phyloP scores from a whole-genome alignment of 768 basidiomycete species.

The Suillus brevipes region DNA sequence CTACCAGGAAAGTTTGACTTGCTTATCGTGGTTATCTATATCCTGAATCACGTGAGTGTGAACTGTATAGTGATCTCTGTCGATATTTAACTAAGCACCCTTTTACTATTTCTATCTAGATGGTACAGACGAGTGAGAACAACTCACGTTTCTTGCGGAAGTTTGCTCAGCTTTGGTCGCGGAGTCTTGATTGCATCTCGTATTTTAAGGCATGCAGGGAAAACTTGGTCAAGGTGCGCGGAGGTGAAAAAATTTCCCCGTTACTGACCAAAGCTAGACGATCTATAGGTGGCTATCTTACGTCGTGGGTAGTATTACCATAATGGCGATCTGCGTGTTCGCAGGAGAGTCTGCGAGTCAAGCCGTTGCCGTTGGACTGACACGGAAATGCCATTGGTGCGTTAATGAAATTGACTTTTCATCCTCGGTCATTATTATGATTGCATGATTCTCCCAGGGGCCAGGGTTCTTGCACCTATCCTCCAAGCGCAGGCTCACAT shows the following conservation, averaged over 20 bases:
- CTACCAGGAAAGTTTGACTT: slow-evolving; percentile 2
- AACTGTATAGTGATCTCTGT: not conserved
- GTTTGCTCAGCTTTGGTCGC: slow-evolving; percentile 50
- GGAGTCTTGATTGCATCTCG: slow-evolving; percentile 29
- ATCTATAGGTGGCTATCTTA: slow-evolving; percentile 17
- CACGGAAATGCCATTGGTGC: slow-evolving; percentile 78
- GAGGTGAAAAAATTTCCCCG: slow-evolving; percentile 27
- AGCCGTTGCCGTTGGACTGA: slow-evolving; percentile 61
- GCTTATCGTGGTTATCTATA: slow-evolving; percentile 10
- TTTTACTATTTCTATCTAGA: slow-evolving; percentile 18
- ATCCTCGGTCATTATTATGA: not conserved
- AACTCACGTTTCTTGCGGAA: slow-evolving; percentile 44
- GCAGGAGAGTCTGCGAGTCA: slow-evolving; percentile 80
- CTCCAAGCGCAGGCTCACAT: not conserved
- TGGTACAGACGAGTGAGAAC: slow-evolving; percentile 42
- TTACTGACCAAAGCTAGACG: not conserved
- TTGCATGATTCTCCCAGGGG: not conserved
- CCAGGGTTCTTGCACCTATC: too few relatives aligned
- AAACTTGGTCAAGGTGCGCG: slow-evolving; percentile 37
- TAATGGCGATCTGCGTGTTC: slow-evolving; percentile 13
- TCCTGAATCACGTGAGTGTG: slow-evolving; percentile 7
- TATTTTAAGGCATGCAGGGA: not conserved
- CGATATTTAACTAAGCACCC: slow-evolving; percentile 17
- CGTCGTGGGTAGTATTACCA: not conserved
- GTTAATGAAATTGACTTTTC: slow-evolving; percentile 40